These are phyloP conservation scores for Polytrichum commune DNA, from an alignment of 225 moss, liverwort and hornwort genomes.

Conservation along the genomic window DNA sequence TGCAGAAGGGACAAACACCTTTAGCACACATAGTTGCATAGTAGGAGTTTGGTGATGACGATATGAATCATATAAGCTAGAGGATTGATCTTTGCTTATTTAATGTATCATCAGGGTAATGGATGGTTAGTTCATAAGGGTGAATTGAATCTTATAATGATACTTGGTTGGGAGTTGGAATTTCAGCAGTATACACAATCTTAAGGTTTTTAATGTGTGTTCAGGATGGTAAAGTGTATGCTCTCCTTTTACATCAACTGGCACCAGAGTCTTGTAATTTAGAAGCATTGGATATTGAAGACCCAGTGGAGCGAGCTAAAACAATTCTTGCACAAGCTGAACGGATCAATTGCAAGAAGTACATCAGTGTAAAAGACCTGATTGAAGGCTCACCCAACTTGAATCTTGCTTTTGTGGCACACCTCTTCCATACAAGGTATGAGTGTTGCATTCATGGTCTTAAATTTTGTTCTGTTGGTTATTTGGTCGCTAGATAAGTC, in stretches of 20 bases:
- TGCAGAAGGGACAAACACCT: no score
- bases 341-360: conserved; percentile 89
- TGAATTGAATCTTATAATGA: no score
- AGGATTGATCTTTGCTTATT: no score
- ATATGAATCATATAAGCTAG: no score
- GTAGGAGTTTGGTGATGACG: no score
- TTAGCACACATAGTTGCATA: no score
- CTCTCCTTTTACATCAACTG: conserved; percentile 69
- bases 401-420: conserved; percentile 96
- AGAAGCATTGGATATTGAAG: conserved; percentile 67
- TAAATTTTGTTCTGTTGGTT: neutral
- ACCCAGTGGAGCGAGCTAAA: conserved; percentile 81
- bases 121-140: no score
- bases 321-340: conserved; percentile 87
- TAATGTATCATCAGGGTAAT: no score
- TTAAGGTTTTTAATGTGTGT: neutral
- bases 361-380: conserved; percentile 79
- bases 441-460: neutral
- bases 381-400: conserved; percentile 91
- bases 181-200: no score
- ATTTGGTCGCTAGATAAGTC: no score
- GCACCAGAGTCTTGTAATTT: conserved; percentile 86
- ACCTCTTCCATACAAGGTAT: conserved; percentile 86
- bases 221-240: conserved; percentile 86
- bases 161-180: no score